Evolutionary conservation across 257 asterid genomes (phyloP).

Genomic region (Gentiana macrophylla): DNA sequence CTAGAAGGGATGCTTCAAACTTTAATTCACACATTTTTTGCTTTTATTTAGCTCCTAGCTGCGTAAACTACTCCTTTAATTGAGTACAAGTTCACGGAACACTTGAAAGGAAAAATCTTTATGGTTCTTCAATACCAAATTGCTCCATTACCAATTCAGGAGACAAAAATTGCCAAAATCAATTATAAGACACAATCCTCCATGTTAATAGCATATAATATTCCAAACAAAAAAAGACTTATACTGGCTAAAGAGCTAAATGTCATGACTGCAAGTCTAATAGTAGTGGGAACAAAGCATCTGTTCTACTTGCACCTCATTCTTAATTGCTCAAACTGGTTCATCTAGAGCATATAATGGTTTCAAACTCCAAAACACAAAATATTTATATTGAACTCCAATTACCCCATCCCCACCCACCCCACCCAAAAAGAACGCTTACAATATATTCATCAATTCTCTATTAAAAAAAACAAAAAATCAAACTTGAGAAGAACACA

Average conservation of each 20-base stretch:
- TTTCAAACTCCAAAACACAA: too few species aligned
- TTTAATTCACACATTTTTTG: neutral
- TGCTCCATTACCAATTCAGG: neutral
- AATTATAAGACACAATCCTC: neutral
- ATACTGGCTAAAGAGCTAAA: neutral
- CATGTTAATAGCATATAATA: neutral
- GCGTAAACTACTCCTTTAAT: neutral
- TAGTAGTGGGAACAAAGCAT: too few species aligned
- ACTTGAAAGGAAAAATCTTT: too few species aligned
- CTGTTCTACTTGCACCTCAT: too few species aligned
- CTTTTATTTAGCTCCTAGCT: neutral
- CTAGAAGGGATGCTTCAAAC: neutral
- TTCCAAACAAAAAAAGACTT: neutral
- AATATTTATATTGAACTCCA: too few species aligned
- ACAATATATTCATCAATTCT: neutral
- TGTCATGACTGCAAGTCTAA: too few species aligned
- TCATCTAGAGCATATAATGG: too few species aligned
- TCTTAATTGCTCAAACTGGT: too few species aligned
- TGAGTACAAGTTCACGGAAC: neutral
- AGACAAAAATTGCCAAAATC: neutral
- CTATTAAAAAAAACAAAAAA: neutral
- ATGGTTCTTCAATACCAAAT: neutral
- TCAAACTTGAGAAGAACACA: neutral
- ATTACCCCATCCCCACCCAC: too few species aligned
- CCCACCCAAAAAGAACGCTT: too few species aligned